A percentile compares a stretch with the other conserved stretches of the same genome.
Conservation (phyloP, 2,329 filamentous ascomycete species). For the Alternaria sp. region DNA sequence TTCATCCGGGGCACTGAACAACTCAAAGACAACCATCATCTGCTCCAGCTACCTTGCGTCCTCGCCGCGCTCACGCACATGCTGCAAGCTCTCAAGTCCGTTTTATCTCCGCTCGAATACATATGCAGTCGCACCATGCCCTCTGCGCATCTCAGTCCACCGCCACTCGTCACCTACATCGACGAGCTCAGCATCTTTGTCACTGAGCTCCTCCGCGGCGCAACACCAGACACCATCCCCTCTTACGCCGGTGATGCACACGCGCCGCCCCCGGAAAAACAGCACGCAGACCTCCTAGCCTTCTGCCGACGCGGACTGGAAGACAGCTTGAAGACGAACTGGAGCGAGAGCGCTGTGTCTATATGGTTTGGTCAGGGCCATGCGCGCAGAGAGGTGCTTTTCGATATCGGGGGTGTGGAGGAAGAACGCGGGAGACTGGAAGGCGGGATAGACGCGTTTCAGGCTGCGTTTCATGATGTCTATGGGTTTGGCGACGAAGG, state of each 20-base stretch:
- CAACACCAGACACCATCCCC: conserved; percentile 21
- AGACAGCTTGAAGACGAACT: conserved; percentile 53
- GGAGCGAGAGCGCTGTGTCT: conserved; percentile 45
- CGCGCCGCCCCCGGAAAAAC: background rate
- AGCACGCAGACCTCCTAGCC: conserved; percentile 20
- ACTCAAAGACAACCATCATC: conserved; percentile 41
- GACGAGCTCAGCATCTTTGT: conserved; percentile 48
- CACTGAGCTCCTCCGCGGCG: conserved; percentile 28
- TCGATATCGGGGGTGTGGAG: conserved; percentile 43
- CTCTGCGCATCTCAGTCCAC: conserved; percentile 19
- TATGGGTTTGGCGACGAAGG: background rate
- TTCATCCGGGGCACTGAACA: conserved; percentile 46
- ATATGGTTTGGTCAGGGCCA: conserved; percentile 58
- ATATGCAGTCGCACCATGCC: conserved; percentile 44
- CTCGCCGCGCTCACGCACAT: conserved; percentile 49
- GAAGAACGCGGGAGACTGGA: conserved; percentile 36
- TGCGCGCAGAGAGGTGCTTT: conserved; percentile 52
- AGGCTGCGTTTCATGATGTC: background rate
- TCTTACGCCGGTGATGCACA: conserved; percentile 21
- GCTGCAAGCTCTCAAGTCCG: conserved; percentile 47
- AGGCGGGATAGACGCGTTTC: background rate
- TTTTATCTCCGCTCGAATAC: conserved; percentile 55
- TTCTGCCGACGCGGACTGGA: conserved; percentile 52
- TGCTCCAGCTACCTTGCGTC: conserved; percentile 49
- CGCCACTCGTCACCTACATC: conserved; percentile 47